Evolutionary conservation across 768 basidiomycete genomes (phyloP).

Genomic region (Chalciporus sphaerocephalus): DNA sequence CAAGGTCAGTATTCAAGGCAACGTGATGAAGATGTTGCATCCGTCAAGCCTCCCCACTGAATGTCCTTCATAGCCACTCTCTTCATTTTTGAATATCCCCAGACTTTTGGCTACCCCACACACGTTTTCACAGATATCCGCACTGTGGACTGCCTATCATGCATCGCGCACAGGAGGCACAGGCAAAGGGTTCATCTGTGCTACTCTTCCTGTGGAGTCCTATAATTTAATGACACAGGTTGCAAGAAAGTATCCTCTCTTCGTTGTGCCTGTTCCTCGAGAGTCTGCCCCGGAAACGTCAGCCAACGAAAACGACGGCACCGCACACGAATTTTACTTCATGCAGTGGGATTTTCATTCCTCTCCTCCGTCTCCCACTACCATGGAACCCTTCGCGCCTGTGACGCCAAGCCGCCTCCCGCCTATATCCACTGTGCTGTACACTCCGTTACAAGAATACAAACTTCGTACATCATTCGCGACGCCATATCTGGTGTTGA

Average conservation of each 20-base stretch:
- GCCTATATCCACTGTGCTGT: constrained; percentile 71
- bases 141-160: constrained; percentile 90
- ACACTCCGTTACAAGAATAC: constrained; percentile 93
- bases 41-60: not conserved
- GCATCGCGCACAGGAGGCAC: constrained; percentile 74
- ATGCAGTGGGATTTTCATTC: constrained; percentile 89
- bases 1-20: constrained; percentile 40
- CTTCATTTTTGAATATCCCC: constrained; percentile 73
- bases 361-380: constrained; percentile 54
- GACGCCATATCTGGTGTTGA: constrained; percentile 86
- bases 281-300: constrained; percentile 25
- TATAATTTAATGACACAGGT: constrained; percentile 67
- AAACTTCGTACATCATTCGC: constrained; percentile 80
- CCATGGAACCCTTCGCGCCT: constrained; percentile 39
- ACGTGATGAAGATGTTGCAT: not conserved
- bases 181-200: constrained; percentile 81
- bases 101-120: constrained; percentile 65
- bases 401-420: constrained; percentile 38
- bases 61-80: constrained; percentile 57
- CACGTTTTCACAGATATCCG: constrained; percentile 66
- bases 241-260: constrained; percentile 66
- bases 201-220: constrained; percentile 65
- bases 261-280: constrained; percentile 79
- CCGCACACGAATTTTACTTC: constrained; percentile 75
- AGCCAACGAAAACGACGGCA: constrained; percentile 29